phyloP scores from a whole-genome alignment of 2,329 filamentous ascomycete genomes.

The Blastomyces emzantsi region DNA sequence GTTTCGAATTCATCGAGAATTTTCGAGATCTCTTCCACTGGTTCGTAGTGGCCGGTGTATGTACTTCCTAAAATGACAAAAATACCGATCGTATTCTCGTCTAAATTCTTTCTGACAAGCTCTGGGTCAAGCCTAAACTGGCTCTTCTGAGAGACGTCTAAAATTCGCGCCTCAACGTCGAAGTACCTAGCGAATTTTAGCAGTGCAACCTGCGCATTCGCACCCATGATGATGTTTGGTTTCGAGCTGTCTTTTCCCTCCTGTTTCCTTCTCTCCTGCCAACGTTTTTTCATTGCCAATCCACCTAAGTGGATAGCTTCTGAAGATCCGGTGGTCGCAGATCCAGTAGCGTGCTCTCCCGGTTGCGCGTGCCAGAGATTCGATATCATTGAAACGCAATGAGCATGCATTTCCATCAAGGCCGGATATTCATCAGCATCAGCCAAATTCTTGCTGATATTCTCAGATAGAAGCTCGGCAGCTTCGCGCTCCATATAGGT shows the following conservation, averaged over 20 bases:
- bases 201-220: constrained; percentile 62
- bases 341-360: constrained; percentile 56
- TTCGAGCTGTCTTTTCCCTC: constrained; percentile 54
- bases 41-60: constrained; percentile 66
- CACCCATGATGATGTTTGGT: constrained; percentile 67
- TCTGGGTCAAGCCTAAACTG: constrained; percentile 55
- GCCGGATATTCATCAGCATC: constrained; percentile 59
- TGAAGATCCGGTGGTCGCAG: constrained; percentile 61
- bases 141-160: constrained; percentile 54
- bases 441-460: constrained; percentile 62
- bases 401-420: constrained; percentile 52
- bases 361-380: constrained; percentile 56
- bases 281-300: constrained; percentile 64
- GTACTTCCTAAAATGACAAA: constrained; percentile 64
- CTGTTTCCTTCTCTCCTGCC: constrained; percentile 54
- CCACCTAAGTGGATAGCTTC: constrained; percentile 64
- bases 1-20: constrained; percentile 56
- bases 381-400: constrained; percentile 60
- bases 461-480: constrained; percentile 56
- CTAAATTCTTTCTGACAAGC: constrained; percentile 56
- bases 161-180: constrained; percentile 58
- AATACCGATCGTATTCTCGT: constrained; percentile 69
- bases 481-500: constrained; percentile 64
- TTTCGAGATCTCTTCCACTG: constrained; percentile 57
- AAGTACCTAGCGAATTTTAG: constrained; percentile 68